Base-by-base conservation (phyloP, 768 basidiomycete species). In the Russula emetica region DNA sequence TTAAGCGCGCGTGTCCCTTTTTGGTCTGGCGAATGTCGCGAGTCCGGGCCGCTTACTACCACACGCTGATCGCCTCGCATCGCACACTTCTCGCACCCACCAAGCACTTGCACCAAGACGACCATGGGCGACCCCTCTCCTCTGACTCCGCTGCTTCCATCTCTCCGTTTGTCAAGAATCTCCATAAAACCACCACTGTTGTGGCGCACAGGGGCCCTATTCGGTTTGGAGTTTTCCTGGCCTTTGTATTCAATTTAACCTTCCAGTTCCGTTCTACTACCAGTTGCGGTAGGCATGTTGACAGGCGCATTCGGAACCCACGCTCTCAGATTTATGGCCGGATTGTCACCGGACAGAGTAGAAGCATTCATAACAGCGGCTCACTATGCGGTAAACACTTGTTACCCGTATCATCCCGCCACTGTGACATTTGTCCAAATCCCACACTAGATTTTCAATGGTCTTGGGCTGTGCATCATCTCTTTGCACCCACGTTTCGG, bases 221-320 rank as follows among this genome's bases (percentile, higher is more conserved):
- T 66, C n/a, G 54, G 63, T 62, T 30, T 14, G 60, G 28, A 3
- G 22, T 10, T 45, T 44, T 32, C 7, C 20, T 26, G 36, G 0
- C 18, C 22, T 5, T 10, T 18, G 14, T 14, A 20, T 51, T 40
- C 22, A 26, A 7, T 28, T 42, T 44, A 24, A 40, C 18, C 13
- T 58, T 47, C n/a, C n/a, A n/a, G n/a, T n/a, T n/a, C 32, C 24
- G 16, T 58, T 11, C 36, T 38, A 13, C 24, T 20, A 40, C n/a
- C 72, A 77, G 80, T 76, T 32, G 72, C 80, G 13, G 56, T 72
- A 52, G 87, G 88, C 38, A 82, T 87, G 67, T 64, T 83, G 30
- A 72, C 82, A 32, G 86, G 85, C 9, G 88, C 87, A 52, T 88
- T 89, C 72, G 88, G 88, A 67, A 76, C 84, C 13, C 88, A 90